A percentile compares a stretch with the other conserved stretches of the same genome.
Conservation (phyloP, 345 rosid species). For the Citrus glauca region DNA sequence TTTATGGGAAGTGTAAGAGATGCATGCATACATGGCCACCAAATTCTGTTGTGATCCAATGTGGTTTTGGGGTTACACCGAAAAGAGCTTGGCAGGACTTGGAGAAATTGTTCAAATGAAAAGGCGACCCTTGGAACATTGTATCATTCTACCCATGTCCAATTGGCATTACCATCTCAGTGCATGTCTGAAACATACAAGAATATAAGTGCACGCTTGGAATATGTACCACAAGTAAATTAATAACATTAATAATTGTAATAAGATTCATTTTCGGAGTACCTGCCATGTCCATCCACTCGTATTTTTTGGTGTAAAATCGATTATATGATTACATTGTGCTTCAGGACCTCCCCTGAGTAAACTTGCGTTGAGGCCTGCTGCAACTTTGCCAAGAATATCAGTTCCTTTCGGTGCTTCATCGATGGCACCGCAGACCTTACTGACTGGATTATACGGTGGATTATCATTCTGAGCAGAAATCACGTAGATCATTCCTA, state of each 20-base stretch:
- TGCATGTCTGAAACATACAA: constrained; percentile 16
- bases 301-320: not conserved
- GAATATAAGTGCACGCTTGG: not conserved
- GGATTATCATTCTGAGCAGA: constrained; percentile 25
- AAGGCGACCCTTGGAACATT: constrained; percentile 26
- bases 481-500: not conserved
- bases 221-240: no score
- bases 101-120: constrained; percentile 10
- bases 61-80: constrained; percentile 15
- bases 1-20: not conserved
- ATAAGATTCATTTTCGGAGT: not conserved
- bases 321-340: not conserved
- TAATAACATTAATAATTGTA: no score
- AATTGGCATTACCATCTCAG: constrained; percentile 18
- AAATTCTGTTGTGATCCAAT: constrained; percentile 28
- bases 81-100: constrained; percentile 4
- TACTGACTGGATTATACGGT: not conserved
- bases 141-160: constrained; percentile 19
- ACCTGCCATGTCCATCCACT: constrained; percentile 52
- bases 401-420: constrained; percentile 14
- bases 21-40: constrained; percentile 35
- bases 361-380: constrained; percentile 15
- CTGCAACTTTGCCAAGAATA: constrained; percentile 22
- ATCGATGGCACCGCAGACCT: constrained; percentile 19
- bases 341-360: not conserved